Evolutionary conservation across 1,139 yeast species (phyloP), one percentile per base, ranked within the genome.

Genomic region (Hemisphaericaspora lyxosophila): DNA sequence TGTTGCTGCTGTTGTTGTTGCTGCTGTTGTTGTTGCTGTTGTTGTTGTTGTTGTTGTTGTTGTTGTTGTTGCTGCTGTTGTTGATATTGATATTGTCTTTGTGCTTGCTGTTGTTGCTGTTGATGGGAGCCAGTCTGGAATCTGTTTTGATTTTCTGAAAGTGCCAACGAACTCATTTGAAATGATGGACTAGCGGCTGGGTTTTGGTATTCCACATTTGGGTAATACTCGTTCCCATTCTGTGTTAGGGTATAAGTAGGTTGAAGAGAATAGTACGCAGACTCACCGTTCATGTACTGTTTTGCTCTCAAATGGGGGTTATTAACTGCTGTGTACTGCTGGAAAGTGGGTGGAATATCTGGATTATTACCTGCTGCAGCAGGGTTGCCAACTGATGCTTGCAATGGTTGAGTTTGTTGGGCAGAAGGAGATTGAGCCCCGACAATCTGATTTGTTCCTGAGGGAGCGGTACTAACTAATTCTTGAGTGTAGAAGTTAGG

Each of bases 401-500:
- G 34, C 11, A 20, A 33, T 9, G 7, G 38, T 18, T 41, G 48
- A 16, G 23, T 24, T 13, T 40, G 38, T 30, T 30, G 33, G 5
- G 24, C 20, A 5, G 26, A 30, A 4, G 31, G 19, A n/a, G n/a
- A n/a, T 16, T 20, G 29, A n/a, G 35, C 30, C 12, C 34, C 36
- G 18, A 35, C 26, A 8, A 37, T 31, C 26, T 46, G 47, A n/a
- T 46, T 32, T 3, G 32, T 17, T 7, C 31, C 36, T 8, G 24
- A 37, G 7, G 52, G 18, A 9, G 40, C n/a, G 11, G 38, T 36
- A 18, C 41, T 41, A 31, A 44, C 40, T 33, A 45, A 42, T 29
- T 49, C 53, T 33, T 35, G 45, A 19, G 38, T 27, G 31, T 49
- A 49, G 26, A 41, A 47, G 35, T 42, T 47, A 32, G 50, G 30